Evolutionary conservation across 768 basidiomycete species (phyloP), one percentile per base, ranked within the genome.

Genomic region (Pleurotus tuoliensis): DNA sequence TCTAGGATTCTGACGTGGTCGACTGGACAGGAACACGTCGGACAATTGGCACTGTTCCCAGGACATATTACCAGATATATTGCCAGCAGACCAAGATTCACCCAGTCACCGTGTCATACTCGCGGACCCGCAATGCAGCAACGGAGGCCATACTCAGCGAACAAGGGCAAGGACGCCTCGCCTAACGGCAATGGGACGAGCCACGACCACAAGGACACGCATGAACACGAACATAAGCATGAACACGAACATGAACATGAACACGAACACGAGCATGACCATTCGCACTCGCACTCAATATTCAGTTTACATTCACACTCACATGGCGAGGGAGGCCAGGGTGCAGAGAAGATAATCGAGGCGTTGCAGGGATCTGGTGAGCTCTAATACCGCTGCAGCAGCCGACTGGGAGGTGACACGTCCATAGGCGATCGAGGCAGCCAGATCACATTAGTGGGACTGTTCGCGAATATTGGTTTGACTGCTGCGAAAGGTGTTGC

Each of bases 401-500:
- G 30, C 45, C 56, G 39, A 20, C 51, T 25, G 18, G 51, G 12
- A 24, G 57, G 24, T 45, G 25, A 49, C 12, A 34, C n/a, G 43
- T 30, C 8, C 56, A 15, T 61, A 91, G 92, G 83, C 44, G 92
- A 94, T 71, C 75, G 84, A 60, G 94, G 94, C 20, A 89, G 84
- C 59, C 82, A 80, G 56, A 89, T 96, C 64, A 96, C 94, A 5
- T 78, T 96, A 53, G 71, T 94, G 59, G 96, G 97, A 0, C 75
- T 98, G 34, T 78, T 84, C 53, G 78, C 88, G 51, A 98, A 98
- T 64, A 76, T 98, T 34, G 83, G 77, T 5, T 73, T 99, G 60
- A 97, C 95, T 0, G 76, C 75, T 13, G 77, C 86, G 27, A 99
- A 99, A 69, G 96, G 94, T 39, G 64, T 80, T 9, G 95, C 96